phyloP scores from a whole-genome alignment of 164 flowering plant genomes.

The Berberis vulgaris region DNA sequence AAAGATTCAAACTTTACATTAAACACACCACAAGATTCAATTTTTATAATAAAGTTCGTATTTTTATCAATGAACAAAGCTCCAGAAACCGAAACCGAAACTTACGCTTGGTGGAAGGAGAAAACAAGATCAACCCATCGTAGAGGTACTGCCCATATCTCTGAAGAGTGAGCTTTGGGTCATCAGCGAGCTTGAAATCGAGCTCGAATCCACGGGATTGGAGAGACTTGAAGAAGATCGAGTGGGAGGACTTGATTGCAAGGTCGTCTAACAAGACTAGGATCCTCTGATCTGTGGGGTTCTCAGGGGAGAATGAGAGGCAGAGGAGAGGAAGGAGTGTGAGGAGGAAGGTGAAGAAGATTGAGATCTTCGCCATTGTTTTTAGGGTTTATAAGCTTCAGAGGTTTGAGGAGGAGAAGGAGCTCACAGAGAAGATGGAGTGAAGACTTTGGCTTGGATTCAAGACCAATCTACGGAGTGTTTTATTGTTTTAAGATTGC shows the following conservation, averaged over 20 bases:
- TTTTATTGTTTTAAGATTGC: too few species aligned
- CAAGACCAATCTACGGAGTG: too few species aligned
- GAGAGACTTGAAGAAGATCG: conserved; percentile 77
- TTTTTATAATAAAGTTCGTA: too few species aligned
- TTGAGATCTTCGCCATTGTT: background rate
- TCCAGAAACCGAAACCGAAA: background rate
- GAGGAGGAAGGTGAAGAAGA: conserved; percentile 19
- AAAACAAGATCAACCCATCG: conserved; percentile 68
- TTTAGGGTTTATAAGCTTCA: background rate
- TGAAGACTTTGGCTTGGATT: too few species aligned
- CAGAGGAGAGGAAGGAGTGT: conserved; percentile 30
- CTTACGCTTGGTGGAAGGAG: conserved; percentile 59
- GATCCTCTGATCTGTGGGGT: conserved; percentile 51
- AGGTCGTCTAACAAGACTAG: conserved; percentile 75
- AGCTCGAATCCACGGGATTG: conserved; percentile 67
- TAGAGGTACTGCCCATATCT: conserved; percentile 81
- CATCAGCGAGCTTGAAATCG: conserved; percentile 87
- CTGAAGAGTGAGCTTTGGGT: conserved; percentile 66
- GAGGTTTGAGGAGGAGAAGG: background rate
- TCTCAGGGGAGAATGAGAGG: conserved; percentile 52
- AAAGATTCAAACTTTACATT: too few species aligned
- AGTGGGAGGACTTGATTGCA: conserved; percentile 76
- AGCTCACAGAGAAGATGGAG: background rate
- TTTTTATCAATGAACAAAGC: too few species aligned
- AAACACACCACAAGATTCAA: too few species aligned